Base-by-base conservation (phyloP, 164 flowering plant species). In the Tetracentron sinense region DNA sequence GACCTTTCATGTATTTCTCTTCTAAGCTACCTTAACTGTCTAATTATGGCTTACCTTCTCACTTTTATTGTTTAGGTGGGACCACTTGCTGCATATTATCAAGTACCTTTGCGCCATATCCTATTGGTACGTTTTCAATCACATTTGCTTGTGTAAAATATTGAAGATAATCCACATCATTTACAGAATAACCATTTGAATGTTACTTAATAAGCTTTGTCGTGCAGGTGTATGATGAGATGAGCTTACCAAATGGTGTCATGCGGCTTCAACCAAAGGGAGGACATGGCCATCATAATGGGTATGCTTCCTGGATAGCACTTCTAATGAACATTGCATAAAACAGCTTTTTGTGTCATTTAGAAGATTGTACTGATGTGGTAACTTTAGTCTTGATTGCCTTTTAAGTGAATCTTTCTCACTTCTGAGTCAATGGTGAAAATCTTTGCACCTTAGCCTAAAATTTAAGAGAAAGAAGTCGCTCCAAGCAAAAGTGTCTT, bases 251-350 rank as follows among this genome's bases (percentile, higher is more conserved):
- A 59, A 95, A 92, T 85, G 99, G 99, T 64, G 88, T 92, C 68
- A 53, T 92, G 65, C 83, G 92, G 78, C 76, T 95, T 66, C 92
- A 87, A 62, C 95, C 88, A 25, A 92, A 82, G 80, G 97, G 94
- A 75, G 97, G 99, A 30, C 97, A 88, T 80, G 97, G 97, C 23
- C 78, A 91, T 82, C 97, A 94, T 74, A 94, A 84, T 60, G 99
- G 99, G 97, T 91, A 85, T 61, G 72, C 47, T 23, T 55, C 48
- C 55, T 10, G n/a, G n/a, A n/a, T n/a, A n/a, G n/a, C n/a, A n/a
- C n/a, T n/a, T n/a, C n/a, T 60, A 23, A 52, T 52, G 25, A 20
- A 25, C 15, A 4, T 33, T 33, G 38, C n/a, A 33, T 33, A 33
- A 33, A 33, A 4, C 10, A 33, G 38, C 38, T 33, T 33, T 49